Conservation (phyloP, 1,284 basidiomycete species). For the Peniophora sp. region DNA sequence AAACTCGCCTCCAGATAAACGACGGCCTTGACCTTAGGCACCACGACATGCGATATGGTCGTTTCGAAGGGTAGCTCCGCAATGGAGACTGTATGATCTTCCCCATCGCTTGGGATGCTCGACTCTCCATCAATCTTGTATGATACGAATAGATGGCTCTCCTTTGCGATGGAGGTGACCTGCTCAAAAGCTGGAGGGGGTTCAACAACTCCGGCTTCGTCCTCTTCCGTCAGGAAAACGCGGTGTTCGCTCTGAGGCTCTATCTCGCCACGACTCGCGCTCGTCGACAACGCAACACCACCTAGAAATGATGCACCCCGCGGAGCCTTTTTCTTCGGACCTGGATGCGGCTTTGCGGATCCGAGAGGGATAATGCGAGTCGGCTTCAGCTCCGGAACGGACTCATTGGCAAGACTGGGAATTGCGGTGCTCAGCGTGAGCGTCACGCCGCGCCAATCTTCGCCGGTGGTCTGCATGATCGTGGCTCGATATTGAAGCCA, state of each 20-base stretch:
- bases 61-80: conserved; percentile 39
- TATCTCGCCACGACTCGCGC: too few relatives aligned
- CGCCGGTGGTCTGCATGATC: not conserved
- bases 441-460: not conserved
- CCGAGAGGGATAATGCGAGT: not conserved
- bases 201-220: too few relatives aligned
- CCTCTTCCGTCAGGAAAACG: too few relatives aligned
- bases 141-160: conserved; percentile 41
- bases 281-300: too few relatives aligned
- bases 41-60: conserved; percentile 36
- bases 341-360: too few relatives aligned
- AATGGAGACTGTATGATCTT: conserved; percentile 45
- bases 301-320: too few relatives aligned
- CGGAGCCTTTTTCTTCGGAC: too few relatives aligned
- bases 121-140: conserved; percentile 40
- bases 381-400: not conserved
- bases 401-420: not conserved
- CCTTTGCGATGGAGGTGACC: conserved; percentile 24
- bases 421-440: not conserved
- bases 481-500: not conserved
- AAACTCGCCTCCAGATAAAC: conserved; percentile 27
- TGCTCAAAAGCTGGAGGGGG: too few relatives aligned
- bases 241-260: too few relatives aligned
- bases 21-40: conserved; percentile 36
- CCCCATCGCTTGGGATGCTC: conserved; percentile 45